Evolutionary conservation across 345 rosid species (phyloP).

Genomic region (Punica granatum): DNA sequence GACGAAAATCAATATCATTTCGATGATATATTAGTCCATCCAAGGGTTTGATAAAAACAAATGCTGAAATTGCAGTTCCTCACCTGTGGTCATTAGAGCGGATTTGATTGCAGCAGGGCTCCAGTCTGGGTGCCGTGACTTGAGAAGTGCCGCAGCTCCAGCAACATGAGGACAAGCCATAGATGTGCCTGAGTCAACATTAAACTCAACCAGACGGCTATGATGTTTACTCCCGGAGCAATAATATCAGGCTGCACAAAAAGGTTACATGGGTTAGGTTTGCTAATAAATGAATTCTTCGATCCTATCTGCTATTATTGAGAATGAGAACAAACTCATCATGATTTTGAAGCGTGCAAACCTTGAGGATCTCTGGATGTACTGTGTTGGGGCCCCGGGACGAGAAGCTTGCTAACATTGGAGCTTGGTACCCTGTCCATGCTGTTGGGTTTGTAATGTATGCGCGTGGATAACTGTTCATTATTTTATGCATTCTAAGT

Average conservation of each 20-base stretch:
- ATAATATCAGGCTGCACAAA: constrained; percentile 59
- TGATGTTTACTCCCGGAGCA: constrained; percentile 68
- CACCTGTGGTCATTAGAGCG: constrained; percentile 21
- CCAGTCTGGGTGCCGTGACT: constrained; percentile 25
- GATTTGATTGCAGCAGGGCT: constrained; percentile 27
- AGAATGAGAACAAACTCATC: no score
- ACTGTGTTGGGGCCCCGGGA: constrained; percentile 55
- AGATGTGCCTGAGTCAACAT: constrained; percentile 22
- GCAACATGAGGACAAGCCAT: constrained; percentile 38
- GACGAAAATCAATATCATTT: no score
- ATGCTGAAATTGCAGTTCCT: neutral
- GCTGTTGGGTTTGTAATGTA: constrained; percentile 18
- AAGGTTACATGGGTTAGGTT: neutral
- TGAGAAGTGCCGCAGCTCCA: constrained; percentile 24
- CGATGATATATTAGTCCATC: no score
- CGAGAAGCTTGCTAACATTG: constrained; percentile 62
- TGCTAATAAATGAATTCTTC: neutral
- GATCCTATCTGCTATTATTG: no score
- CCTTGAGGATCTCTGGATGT: constrained; percentile 60
- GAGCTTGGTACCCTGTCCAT: constrained; percentile 36
- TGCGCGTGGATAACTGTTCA: constrained; percentile 36
- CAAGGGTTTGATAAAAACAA: no score
- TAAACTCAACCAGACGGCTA: constrained; percentile 48
- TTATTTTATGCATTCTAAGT: neutral
- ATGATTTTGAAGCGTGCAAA: neutral